phyloP scores from a whole-genome alignment of 2,329 filamentous ascomycete genomes.

The Myriosclerotinia scirpicola region DNA sequence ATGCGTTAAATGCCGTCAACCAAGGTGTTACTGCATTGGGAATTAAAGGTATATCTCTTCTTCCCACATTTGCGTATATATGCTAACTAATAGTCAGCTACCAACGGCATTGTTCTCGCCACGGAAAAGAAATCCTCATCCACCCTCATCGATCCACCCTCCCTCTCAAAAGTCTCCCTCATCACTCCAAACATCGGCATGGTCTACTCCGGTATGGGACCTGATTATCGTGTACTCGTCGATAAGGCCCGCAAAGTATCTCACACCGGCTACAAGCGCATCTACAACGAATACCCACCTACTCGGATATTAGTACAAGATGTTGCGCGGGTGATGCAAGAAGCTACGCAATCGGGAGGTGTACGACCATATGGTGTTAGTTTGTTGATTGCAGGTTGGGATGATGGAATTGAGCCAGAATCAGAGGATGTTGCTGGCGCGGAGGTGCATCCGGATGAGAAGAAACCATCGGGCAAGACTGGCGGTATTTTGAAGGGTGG shows the following conservation, averaged over 20 bases:
- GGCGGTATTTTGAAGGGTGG: conserved; percentile 94
- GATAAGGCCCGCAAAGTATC: conserved; percentile 98
- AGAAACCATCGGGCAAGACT: conserved; percentile 80
- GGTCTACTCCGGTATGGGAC: conserved; percentile 99
- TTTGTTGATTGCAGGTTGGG: conserved; percentile 94
- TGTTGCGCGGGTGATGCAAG: conserved; percentile 96
- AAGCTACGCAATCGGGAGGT: conserved; percentile 96
- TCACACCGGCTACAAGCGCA: conserved; percentile 97
- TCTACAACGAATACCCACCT: conserved; percentile 99
- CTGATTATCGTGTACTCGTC: conserved; percentile 95
- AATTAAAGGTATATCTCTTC: conserved; percentile 76
- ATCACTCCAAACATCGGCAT: conserved; percentile 99
- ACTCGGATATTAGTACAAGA: conserved; percentile 99
- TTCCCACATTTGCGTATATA: neutral
- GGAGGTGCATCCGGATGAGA: conserved; percentile 63
- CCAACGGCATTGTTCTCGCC: conserved; percentile 97
- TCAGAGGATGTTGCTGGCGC: conserved; percentile 57
- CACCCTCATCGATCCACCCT: conserved; percentile 90
- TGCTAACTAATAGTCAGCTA: conserved; percentile 57
- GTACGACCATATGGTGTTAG: conserved; percentile 96
- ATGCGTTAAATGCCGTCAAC: conserved; percentile 98
- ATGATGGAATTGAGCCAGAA: conserved; percentile 92
- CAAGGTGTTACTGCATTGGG: conserved; percentile 97
- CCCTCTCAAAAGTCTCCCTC: conserved; percentile 94
- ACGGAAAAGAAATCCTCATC: conserved; percentile 99